Evolutionary conservation across 75 land plant species (phyloP).

Genomic region (Sequoia sempervirens): DNA sequence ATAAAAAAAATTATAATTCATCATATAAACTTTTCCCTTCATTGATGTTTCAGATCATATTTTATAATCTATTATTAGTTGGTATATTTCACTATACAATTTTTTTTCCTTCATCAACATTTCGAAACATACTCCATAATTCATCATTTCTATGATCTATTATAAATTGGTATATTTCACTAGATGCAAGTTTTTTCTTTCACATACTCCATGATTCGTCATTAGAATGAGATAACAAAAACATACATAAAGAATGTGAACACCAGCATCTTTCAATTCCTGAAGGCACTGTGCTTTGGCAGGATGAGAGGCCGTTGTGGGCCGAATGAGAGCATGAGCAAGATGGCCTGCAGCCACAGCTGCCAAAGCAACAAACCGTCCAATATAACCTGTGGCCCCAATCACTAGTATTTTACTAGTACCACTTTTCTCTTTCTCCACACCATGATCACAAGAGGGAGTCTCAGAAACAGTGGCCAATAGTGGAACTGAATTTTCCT

Average conservation of each 20-base stretch:
- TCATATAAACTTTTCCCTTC: no score
- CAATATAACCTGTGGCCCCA: conserved; percentile 22
- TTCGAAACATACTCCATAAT: no score
- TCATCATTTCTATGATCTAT: no score
- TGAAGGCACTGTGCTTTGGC: conserved; percentile 7
- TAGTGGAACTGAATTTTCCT: background rate
- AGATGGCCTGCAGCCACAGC: conserved; percentile 7
- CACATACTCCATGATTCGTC: no score
- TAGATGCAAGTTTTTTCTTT: no score
- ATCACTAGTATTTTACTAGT: conserved; percentile 5
- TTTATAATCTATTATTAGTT: no score
- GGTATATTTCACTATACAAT: no score
- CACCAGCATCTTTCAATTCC: conserved; percentile 4
- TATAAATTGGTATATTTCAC: no score
- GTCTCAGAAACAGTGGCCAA: background rate
- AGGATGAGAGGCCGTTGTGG: background rate
- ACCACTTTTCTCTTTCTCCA: background rate
- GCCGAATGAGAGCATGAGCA: conserved; percentile 7
- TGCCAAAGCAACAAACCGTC: conserved; percentile 12
- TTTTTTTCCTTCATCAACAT: no score
- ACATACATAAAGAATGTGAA: conserved; percentile 4
- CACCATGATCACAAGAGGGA: background rate
- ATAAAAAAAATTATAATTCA: no score
- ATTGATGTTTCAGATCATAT: no score
- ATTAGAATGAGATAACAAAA: background rate